Conservation (phyloP, 805 yeast genomes). For the Yarrowia sp. region DNA sequence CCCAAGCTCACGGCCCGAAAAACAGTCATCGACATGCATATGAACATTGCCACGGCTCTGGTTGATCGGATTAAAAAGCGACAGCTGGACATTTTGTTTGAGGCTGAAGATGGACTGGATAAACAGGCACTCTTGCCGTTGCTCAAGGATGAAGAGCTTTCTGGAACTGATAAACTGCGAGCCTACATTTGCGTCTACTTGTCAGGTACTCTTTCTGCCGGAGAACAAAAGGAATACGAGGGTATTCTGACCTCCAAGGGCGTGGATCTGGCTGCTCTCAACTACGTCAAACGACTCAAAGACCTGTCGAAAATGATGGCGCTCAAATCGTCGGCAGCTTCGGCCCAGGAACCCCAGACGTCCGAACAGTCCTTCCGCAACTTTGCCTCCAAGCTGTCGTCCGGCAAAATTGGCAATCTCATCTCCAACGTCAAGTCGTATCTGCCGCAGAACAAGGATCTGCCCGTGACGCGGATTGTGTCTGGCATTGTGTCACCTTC, state of each 20-base stretch:
- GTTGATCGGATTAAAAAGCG: conserved; percentile 82
- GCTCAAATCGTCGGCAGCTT: conserved; percentile 38
- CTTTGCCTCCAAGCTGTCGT: conserved; percentile 77
- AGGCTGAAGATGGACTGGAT: conserved; percentile 78
- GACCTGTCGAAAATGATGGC: conserved; percentile 57
- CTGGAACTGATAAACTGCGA: conserved; percentile 70
- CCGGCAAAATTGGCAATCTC: conserved; percentile 76
- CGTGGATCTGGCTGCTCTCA: conserved; percentile 57
- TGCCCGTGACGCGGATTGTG: conserved; percentile 86
- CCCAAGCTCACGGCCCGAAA: conserved; percentile 92
- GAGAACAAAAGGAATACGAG: conserved; percentile 63
- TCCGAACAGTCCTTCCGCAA: conserved; percentile 38
- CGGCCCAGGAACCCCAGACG: conserved; percentile 32
- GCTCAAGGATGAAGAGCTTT: conserved; percentile 56
- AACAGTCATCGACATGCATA: conserved; percentile 88
- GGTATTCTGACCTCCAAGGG: conserved; percentile 54
- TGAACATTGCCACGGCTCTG: conserved; percentile 85
- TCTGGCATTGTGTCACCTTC: conserved; percentile 69
- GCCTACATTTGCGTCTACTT: conserved; percentile 79
- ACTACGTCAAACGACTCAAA: conserved; percentile 75
- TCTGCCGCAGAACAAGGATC: conserved; percentile 79
- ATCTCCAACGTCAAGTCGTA: conserved; percentile 84
- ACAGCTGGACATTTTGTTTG: conserved; percentile 84
- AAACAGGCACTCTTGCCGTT: conserved; percentile 48
- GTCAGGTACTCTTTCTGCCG: conserved; percentile 43